Evolutionary conservation across 2,329 filamentous ascomycete genomes (phyloP).

Genomic region (Arthrobotrys musiformis): DNA sequence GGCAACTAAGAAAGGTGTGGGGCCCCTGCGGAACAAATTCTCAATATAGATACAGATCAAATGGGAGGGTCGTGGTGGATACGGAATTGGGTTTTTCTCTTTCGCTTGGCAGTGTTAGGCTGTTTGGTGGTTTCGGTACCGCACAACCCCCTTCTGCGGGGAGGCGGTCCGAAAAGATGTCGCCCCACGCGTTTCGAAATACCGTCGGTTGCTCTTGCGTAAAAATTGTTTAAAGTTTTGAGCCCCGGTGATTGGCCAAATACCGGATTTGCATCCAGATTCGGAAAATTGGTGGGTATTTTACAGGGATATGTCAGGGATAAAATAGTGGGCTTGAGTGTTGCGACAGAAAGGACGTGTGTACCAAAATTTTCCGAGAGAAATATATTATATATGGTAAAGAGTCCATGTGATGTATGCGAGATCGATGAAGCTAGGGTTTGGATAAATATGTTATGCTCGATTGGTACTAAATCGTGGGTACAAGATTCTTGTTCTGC

Average conservation of each 20-base stretch:
- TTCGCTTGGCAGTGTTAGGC: slow-evolving; percentile 38
- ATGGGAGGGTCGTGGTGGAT: not conserved
- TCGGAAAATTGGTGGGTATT: not conserved
- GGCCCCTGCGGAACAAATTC: too few species aligned
- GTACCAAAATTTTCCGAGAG: slow-evolving; percentile 21
- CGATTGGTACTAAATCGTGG: not conserved
- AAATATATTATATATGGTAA: not conserved
- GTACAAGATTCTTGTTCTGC: not conserved
- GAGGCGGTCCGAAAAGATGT: slow-evolving; percentile 48
- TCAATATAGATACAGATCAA: too few species aligned
- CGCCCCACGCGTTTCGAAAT: slow-evolving; percentile 36
- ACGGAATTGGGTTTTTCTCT: not conserved
- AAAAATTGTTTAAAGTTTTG: not conserved
- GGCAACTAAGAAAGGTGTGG: not conserved
- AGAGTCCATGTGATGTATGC: not conserved
- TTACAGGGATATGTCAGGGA: slow-evolving; percentile 14
- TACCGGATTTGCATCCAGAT: not conserved
- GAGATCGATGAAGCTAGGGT: not conserved
- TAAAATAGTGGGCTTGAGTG: slow-evolving; percentile 18
- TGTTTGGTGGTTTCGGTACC: slow-evolving; percentile 10
- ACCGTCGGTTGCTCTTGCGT: too few species aligned
- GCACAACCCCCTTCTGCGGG: slow-evolving; percentile 41
- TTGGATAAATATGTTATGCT: not conserved
- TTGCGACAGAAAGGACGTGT: not conserved
- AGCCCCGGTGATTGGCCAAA: slow-evolving; percentile 13